Percentiles rank a stretch among this genome's conserved stretches.
Conservation (phyloP, 768 basidiomycete genomes). For the Tulasnella sp. region DNA sequence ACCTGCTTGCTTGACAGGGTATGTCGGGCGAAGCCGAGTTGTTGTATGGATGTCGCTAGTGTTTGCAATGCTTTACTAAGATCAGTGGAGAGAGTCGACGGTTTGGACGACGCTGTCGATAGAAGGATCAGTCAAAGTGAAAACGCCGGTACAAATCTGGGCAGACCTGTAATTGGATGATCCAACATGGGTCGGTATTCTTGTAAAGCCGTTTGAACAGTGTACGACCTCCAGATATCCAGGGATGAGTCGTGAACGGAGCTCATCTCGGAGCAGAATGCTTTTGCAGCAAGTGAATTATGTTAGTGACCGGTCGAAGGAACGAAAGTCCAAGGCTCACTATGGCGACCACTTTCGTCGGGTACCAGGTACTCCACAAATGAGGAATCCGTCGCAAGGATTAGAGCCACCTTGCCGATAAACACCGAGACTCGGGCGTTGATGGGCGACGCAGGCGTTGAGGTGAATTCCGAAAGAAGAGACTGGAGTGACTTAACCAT, state of each 20-base stretch:
- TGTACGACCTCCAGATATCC: conserved; percentile 55
- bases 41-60: conserved; percentile 53
- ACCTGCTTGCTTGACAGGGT: conserved; percentile 33
- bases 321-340: background rate
- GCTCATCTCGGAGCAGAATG: conserved; percentile 47
- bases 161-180: background rate
- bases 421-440: conserved; percentile 39
- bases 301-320: no score
- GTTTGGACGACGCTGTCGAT: conserved; percentile 31
- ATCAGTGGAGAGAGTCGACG: conserved; percentile 50
- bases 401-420: conserved; percentile 50
- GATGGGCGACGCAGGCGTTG: conserved; percentile 30
- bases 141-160: background rate
- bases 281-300: conserved; percentile 38
- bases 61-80: conserved; percentile 55
- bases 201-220: conserved; percentile 22
- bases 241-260: conserved; percentile 48
- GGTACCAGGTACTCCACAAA: conserved; percentile 24
- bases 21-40: conserved; percentile 49
- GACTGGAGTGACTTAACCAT: conserved; percentile 28
- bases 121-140: conserved; percentile 26
- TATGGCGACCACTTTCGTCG: background rate
- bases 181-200: background rate
- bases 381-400: conserved; percentile 34
- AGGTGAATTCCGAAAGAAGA: conserved; percentile 38